Evolutionary conservation across 306 rosid species (phyloP), one percentile per base, ranked within the genome.

Genomic region (Canavalia ensiformis): DNA sequence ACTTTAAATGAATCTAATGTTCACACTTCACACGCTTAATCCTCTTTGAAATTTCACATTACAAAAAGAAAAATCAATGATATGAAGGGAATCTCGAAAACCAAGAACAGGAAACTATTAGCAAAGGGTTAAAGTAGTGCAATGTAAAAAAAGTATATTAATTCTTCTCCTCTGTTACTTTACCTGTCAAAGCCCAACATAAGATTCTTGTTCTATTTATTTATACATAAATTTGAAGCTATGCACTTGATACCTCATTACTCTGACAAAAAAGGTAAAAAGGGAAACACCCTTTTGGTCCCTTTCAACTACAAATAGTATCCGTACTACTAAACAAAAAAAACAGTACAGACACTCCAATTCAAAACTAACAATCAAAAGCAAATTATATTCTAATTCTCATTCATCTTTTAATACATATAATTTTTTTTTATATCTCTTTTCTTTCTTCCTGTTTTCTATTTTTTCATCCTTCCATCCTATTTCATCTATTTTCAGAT

Each of bases 241-340:
- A 59, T 71, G 34, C 57, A 62, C 67, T 41, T 62, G 49, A 49
- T 50, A 12, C 54, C 50, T 30, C 29, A 18, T 76, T 12, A 7
- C 72, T 47, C 30, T 4, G 30, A 31, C 67, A 4, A 10, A 51
- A 80, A 47, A 51, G 31, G 11, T 62, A 4, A 18, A 35, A 49
- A 56, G 28, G 41, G 11, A 9, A 80, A 6, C 13, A 4, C 41
- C 39, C 10, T 37, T 51, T 18, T 25, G 37, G 73, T 29, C 6
- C 28, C 52, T 74, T 12, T 42, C 75, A 52, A 51, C 54, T 49
- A 67, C 25, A 64, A 13, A 6, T 60, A 52, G 77, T 7, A 70
- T 76, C 88, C 72, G 58, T 81, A 76, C 83, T 35, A 6, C n/a
- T 35, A 37, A 60, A 25, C 25, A 18, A 59, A 68, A 57, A 68